These are phyloP conservation scores for Leccinum longicurvipes DNA, from an alignment of 768 basidiomycete species.

Conservation along the genomic window DNA sequence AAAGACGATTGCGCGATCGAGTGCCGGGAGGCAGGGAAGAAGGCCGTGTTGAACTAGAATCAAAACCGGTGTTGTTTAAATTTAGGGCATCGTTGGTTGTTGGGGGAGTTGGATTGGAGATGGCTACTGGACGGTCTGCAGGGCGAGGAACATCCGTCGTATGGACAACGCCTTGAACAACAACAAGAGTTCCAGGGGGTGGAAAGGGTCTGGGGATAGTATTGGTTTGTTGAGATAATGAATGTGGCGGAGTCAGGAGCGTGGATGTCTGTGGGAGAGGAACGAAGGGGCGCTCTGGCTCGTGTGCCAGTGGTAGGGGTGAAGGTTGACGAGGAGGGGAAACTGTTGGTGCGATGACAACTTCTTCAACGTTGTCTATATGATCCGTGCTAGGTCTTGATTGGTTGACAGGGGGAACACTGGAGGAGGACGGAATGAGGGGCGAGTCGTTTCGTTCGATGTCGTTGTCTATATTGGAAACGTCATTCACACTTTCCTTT, in stretches of 20 bases:
- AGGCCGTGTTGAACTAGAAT: conserved; percentile 11
- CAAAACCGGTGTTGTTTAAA: conserved; percentile 5
- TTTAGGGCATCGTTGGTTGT: conserved; percentile 3
- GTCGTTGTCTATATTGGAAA: conserved; percentile 4
- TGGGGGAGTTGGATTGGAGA: conserved; percentile 7
- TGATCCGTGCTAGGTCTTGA: conserved; percentile 1
- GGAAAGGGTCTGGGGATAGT: conserved; percentile 50
- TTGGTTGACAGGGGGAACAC: conserved; percentile 3
- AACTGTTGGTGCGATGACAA: conserved; percentile 21
- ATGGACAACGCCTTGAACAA: conserved; percentile 81
- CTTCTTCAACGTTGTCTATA: conserved; percentile 19
- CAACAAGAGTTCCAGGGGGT: conserved; percentile 74
- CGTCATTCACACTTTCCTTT: conserved; percentile 35
- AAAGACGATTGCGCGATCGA: conserved; percentile 33
- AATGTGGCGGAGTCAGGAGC: conserved; percentile 18
- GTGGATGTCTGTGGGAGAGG: conserved; percentile 13
- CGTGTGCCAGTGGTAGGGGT: conserved; percentile 9
- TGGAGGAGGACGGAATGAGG: conserved; percentile 21
- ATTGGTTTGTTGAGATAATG: conserved; percentile 21
- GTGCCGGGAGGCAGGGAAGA: conserved; percentile 28
- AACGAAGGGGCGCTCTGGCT: conserved; percentile 11
- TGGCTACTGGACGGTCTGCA: conserved; percentile 19
- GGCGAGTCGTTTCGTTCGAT: not conserved
- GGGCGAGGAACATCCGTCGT: conserved; percentile 61
- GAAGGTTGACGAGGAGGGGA: conserved; percentile 9